Evolutionary conservation across 2,329 filamentous ascomycete species (phyloP), one percentile per base, ranked within the genome.

Genomic region (Fusarium scirpi): DNA sequence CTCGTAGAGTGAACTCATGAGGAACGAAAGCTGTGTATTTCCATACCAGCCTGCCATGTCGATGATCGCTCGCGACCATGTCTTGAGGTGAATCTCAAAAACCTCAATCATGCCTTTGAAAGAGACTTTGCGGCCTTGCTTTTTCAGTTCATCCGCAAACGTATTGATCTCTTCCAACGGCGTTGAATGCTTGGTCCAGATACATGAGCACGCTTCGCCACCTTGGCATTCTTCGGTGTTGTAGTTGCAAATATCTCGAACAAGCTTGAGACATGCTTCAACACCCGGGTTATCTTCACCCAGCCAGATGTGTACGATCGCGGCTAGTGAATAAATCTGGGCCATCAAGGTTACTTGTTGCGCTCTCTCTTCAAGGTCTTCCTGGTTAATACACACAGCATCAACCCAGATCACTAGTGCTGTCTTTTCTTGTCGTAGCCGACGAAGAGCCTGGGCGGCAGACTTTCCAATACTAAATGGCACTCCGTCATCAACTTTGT

Each of bases 301-400:
- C 0, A 73, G 43, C 70, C 70, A 73, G 2, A 73, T 70, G 5
- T 62, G 56, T 0, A 73, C 71, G 0, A 15, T 22, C 0, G 53
- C 64, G 0, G 71, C 71, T 0, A 59, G 16, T 0, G 68, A 67
- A 7, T 74, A 74, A 3, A 74, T 74, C 10, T 58, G 45, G 5
- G 59, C 60, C 71, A 74, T 74, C 0, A 74, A 43, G 0, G 56
- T 62, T 2, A 74, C 71, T 22, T 74, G 71, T 2, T 70, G 66
- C 0, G 68, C 66, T 20, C 71, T 52, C 12, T 74, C 71, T 22
- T 62, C 51, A 0, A 70, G 47, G 8, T 74, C 56, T 3, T 68
- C 69, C 18, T 74, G 71, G 8, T 74, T 74, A 7, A 74, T 74
- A 27, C 71, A 74, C 2, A 74, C 57, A 1, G 71, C 71, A n/a